Base-by-base conservation (phyloP, 805 yeast species). In the Saturnispora zaruensis region DNA sequence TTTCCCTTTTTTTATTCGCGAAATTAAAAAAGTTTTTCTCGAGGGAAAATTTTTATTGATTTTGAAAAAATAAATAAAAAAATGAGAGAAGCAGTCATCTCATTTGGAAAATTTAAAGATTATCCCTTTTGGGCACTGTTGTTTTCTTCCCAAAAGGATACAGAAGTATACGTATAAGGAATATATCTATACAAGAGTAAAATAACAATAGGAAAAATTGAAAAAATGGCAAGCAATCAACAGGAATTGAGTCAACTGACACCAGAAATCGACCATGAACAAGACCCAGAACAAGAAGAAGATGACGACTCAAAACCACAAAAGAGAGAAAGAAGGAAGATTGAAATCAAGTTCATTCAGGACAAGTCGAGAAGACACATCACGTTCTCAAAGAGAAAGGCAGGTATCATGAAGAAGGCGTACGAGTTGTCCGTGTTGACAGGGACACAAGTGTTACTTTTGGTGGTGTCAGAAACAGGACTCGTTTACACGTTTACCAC, bases 371-470 rank as follows among this genome's bases (percentile, higher is more conserved):
- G 99, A 67, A 87, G 99, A 64, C 99, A 93, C 70, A 95, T 93
- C 60, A 93, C 99, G 28, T 93, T 93, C 63, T 88, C 97, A 48
- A 93, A 93, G 73, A 85, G 99, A 71, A 91, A 91, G 71, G 98
- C 96, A 43, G 99, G 99, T 59, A 91, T 93, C 63, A 93, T 93
- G 99, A 93, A 93, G 73, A 93, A 93, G 73, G 99, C 99, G n/a
- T 93, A 91, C 70, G 99, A 93, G 67, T 76, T 93, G 56, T 85
- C 96, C 20, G 98, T 93, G 48, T 77, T 93, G 60, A 93, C 99
- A 13, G 99, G 99, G 51, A 93, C 99, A 30, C 99, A 93, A 69
- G 98, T 93, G 26, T 76, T 93, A 56, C 74, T 93, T 53, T 78
- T 93, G 59, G 99, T 93, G 50, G 99, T 93, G 28, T 84, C 95